These are phyloP conservation scores for Fusarium tricinctum DNA, from an alignment of 2,329 filamentous ascomycete genomes.

Conservation along the genomic window DNA sequence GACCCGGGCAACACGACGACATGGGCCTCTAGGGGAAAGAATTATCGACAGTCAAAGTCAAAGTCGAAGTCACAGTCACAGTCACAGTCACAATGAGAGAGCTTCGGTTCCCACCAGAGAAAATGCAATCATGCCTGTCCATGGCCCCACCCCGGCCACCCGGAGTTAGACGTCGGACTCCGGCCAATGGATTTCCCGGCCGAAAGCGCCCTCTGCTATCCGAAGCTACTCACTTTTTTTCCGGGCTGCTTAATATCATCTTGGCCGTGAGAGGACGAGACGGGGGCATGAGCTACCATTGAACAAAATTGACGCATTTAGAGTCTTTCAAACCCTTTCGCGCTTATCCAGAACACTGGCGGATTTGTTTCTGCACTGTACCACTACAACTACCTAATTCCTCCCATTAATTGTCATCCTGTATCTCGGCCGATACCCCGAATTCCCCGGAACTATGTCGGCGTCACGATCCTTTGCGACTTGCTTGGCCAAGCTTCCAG, in stretches of 20 bases:
- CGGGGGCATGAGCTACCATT: constrained; percentile 47
- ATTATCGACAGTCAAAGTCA: constrained; percentile 26
- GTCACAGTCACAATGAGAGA: constrained; percentile 28
- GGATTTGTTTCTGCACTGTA: constrained; percentile 14
- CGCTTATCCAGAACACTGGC: constrained; percentile 20
- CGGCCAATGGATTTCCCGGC: constrained; percentile 56
- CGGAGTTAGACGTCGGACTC: constrained; percentile 48
- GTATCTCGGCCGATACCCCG: constrained; percentile 26
- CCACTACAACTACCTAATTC: constrained; percentile 11
- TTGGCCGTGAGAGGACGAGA: constrained; percentile 52
- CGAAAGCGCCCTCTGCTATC: constrained; percentile 50
- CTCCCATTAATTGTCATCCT: constrained; percentile 16
- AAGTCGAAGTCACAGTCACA: constrained; percentile 5
- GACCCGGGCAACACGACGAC: constrained; percentile 45
- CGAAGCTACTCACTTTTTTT: constrained; percentile 49
- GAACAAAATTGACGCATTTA: constrained; percentile 48
- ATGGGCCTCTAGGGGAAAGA: constrained; percentile 42
- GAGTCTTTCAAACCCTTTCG: constrained; percentile 30
- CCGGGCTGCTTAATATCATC: constrained; percentile 50
- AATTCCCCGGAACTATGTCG: constrained; percentile 49
- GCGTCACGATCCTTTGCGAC: constrained; percentile 53
- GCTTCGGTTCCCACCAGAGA: constrained; percentile 46
- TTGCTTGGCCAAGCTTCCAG: constrained; percentile 53
- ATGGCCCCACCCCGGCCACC: constrained; percentile 39
- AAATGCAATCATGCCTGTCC: constrained; percentile 53